Conservation (phyloP, 208 protist species). For the Acanthamoeba comandoni region DNA sequence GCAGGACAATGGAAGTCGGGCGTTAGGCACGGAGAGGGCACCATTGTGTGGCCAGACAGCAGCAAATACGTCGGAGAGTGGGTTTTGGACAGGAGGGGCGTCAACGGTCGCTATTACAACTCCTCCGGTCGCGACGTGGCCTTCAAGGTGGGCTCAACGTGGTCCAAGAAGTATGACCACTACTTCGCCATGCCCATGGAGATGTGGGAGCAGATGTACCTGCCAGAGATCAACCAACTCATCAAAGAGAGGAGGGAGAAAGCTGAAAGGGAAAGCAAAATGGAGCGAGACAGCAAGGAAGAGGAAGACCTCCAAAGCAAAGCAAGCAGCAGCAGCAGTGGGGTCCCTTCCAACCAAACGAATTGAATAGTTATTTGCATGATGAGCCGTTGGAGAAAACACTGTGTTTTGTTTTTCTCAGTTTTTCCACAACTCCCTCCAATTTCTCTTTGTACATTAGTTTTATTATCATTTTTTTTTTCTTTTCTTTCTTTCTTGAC, state of each 20-base stretch:
- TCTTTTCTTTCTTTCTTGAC: no score
- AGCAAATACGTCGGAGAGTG: constrained; percentile 47
- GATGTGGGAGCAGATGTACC: constrained; percentile 72
- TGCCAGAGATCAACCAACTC: constrained; percentile 68
- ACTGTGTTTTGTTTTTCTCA: no score
- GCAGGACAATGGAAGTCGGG: constrained; percentile 31
- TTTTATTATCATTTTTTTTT: no score
- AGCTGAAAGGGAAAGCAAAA: constrained; percentile 38
- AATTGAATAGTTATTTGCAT: no score
- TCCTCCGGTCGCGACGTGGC: constrained; percentile 2
- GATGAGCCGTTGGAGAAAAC: no score
- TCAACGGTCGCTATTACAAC: constrained; percentile 47
- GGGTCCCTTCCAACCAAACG: no score
- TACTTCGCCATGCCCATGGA: constrained; percentile 71
- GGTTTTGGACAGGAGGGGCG: constrained; percentile 23
- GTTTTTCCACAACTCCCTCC: no score
- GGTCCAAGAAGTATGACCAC: constrained; percentile 74
- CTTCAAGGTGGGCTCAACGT: constrained; percentile 4
- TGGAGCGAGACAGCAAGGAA: no score
- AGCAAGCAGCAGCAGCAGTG: no score
- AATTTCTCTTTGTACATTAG: no score
- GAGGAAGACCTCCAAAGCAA: no score
- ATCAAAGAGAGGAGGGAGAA: constrained; percentile 49
- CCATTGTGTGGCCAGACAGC: constrained; percentile 47
- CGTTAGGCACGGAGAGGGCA: constrained; percentile 60